phyloP scores from a whole-genome alignment of 345 rosid species.

The Dimocarpus longan region DNA sequence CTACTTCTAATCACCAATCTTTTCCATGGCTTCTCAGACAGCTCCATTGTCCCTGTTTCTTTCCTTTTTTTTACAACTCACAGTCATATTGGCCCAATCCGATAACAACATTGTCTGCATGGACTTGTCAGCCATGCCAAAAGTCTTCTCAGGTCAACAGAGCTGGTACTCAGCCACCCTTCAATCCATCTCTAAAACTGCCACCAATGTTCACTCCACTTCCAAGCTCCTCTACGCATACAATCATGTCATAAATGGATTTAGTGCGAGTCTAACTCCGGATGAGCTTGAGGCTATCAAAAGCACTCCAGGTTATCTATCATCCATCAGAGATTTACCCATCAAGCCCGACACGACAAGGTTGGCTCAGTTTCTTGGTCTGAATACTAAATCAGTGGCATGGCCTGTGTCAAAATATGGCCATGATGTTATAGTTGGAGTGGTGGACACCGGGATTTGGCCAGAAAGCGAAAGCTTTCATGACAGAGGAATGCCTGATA shows the following conservation, averaged over 20 bases:
- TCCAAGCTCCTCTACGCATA: constrained; percentile 42
- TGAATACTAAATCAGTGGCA: constrained; percentile 26
- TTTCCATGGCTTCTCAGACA: constrained; percentile 16
- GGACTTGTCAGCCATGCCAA: constrained; percentile 53
- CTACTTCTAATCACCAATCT: neutral
- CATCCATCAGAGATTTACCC: constrained; percentile 34
- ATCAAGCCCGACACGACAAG: constrained; percentile 50
- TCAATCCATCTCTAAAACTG: constrained; percentile 20
- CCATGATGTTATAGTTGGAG: constrained; percentile 43
- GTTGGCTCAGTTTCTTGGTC: constrained; percentile 39
- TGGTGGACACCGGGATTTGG: constrained; percentile 56
- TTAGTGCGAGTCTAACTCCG: constrained; percentile 45
- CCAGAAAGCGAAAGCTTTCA: constrained; percentile 49
- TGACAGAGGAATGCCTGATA: constrained; percentile 37
- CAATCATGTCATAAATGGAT: constrained; percentile 46
- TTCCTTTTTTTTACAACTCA: constrained; percentile 12
- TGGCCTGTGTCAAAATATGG: constrained; percentile 53
- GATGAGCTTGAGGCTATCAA: constrained; percentile 39
- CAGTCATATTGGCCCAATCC: constrained; percentile 17
- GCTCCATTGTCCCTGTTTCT: constrained; percentile 10
- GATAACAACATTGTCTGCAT: constrained; percentile 49
- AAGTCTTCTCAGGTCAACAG: constrained; percentile 36
- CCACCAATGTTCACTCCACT: neutral
- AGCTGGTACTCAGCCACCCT: constrained; percentile 46
- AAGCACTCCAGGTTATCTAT: constrained; percentile 40